These are phyloP conservation scores for Panaeolus papilionaceus DNA, from an alignment of 768 basidiomycete species.

Conservation along the genomic window DNA sequence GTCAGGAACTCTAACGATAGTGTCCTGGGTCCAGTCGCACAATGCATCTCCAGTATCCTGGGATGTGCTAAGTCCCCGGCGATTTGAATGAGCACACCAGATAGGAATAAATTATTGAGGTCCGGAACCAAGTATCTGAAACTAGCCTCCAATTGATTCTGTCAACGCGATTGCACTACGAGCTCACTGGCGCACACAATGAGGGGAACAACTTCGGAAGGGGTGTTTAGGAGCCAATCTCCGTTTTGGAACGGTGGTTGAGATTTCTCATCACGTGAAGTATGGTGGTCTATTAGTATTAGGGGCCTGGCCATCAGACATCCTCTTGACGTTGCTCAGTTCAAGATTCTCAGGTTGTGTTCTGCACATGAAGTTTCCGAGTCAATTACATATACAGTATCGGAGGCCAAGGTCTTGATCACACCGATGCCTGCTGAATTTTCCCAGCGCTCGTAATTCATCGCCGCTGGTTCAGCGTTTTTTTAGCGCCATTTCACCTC, in stretches of 20 bases:
- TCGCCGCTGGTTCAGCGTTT: background rate
- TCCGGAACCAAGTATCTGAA: too few relatives aligned
- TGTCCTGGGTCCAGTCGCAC: background rate
- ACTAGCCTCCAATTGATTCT: background rate
- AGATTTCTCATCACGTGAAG: background rate
- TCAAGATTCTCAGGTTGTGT: background rate
- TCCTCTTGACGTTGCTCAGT: too few relatives aligned
- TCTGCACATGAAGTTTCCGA: background rate
- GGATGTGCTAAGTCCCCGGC: too few relatives aligned
- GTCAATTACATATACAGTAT: background rate
- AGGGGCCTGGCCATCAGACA: background rate
- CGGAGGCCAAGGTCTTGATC: background rate
- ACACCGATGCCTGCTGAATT: background rate
- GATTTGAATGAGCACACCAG: too few relatives aligned
- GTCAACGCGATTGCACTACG: too few relatives aligned
- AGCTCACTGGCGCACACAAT: background rate
- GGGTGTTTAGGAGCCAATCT: background rate
- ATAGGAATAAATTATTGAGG: too few relatives aligned
- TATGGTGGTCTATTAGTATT: background rate
- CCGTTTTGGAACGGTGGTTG: background rate
- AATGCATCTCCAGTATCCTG: background rate
- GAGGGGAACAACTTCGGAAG: constrained; percentile 10
- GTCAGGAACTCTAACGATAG: background rate
- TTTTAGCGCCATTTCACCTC: background rate
- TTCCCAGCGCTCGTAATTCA: background rate